Conservation (phyloP, 106 monocot species). For the Dendrobium nobile region DNA sequence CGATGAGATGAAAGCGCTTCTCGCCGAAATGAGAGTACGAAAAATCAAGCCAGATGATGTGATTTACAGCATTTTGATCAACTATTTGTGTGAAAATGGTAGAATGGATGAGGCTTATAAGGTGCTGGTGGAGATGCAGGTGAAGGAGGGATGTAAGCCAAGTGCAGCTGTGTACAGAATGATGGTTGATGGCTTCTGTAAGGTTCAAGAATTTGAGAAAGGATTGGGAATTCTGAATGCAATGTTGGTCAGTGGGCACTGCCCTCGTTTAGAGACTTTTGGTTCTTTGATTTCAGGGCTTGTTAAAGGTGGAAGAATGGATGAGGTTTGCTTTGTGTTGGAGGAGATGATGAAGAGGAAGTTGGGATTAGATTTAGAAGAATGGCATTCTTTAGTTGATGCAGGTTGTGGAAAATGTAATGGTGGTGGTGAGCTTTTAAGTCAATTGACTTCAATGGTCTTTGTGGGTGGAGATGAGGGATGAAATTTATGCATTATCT, state of each 20-base stretch:
- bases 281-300: slow-evolving; percentile 48
- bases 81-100: slow-evolving; percentile 40
- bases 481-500: background rate
- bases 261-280: slow-evolving; percentile 51
- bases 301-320: slow-evolving; percentile 32
- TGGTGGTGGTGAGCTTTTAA: slow-evolving; percentile 9
- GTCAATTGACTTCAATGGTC: slow-evolving; percentile 6
- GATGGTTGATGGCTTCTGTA: slow-evolving; percentile 76
- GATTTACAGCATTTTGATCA: slow-evolving; percentile 60
- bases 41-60: slow-evolving; percentile 44
- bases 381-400: slow-evolving; percentile 44
- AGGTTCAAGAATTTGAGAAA: slow-evolving; percentile 46
- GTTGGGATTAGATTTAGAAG: slow-evolving; percentile 22
- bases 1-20: slow-evolving; percentile 41
- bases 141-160: slow-evolving; percentile 36
- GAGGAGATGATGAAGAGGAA: slow-evolving; percentile 75
- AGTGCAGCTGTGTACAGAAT: slow-evolving; percentile 61
- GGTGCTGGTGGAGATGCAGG: slow-evolving; percentile 82
- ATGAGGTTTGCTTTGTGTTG: slow-evolving; percentile 59
- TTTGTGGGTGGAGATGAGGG: background rate
- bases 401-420: slow-evolving; percentile 10
- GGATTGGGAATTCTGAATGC: slow-evolving; percentile 55
- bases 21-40: slow-evolving; percentile 66
- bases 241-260: slow-evolving; percentile 64
- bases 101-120: slow-evolving; percentile 65